Evolutionary conservation across 805 yeast species (phyloP).

Genomic region (Ogataea methanolica): DNA sequence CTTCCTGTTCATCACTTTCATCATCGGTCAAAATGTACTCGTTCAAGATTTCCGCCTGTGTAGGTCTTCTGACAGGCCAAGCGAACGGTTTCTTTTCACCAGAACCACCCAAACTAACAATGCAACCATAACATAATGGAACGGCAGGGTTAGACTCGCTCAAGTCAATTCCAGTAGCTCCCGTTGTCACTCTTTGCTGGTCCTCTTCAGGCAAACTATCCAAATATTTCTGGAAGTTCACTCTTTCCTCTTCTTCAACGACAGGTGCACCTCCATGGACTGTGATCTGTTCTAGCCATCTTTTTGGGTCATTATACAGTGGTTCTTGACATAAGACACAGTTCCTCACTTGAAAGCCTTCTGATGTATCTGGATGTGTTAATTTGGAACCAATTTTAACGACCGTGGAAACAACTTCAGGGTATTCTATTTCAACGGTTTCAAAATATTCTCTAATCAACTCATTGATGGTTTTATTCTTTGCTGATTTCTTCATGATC

Average conservation of each 20-base stretch:
- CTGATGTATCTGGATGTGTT: constrained; percentile 36
- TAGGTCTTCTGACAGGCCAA: constrained; percentile 28
- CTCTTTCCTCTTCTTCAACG: constrained; percentile 36
- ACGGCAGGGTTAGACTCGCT: constrained; percentile 11
- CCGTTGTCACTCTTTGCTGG: neutral
- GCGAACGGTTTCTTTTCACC: constrained; percentile 22
- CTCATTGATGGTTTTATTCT: constrained; percentile 78
- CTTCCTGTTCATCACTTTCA: constrained; percentile 8
- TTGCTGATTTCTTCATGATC: constrained; percentile 41
- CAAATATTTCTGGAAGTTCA: constrained; percentile 23
- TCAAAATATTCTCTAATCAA: constrained; percentile 69
- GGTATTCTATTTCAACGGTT: constrained; percentile 70
- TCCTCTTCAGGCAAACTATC: constrained; percentile 1
- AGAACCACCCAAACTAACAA: constrained; percentile 52
- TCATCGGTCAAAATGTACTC: constrained; percentile 25
- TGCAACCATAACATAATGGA: constrained; percentile 76
- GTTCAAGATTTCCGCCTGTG: constrained; percentile 24
- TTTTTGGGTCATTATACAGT: constrained; percentile 52
- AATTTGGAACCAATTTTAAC: constrained; percentile 84
- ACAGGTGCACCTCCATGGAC: constrained; percentile 52
- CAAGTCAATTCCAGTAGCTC: neutral
- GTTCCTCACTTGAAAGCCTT: constrained; percentile 10
- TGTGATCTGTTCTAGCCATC: constrained; percentile 69
- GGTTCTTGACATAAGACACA: constrained; percentile 57
- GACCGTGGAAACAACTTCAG: constrained; percentile 88